A percentile compares a stretch with the other conserved stretches of the same genome.
Evolutionary conservation across 305 asterid genomes (phyloP).

Genomic region (Solanum hybrid): DNA sequence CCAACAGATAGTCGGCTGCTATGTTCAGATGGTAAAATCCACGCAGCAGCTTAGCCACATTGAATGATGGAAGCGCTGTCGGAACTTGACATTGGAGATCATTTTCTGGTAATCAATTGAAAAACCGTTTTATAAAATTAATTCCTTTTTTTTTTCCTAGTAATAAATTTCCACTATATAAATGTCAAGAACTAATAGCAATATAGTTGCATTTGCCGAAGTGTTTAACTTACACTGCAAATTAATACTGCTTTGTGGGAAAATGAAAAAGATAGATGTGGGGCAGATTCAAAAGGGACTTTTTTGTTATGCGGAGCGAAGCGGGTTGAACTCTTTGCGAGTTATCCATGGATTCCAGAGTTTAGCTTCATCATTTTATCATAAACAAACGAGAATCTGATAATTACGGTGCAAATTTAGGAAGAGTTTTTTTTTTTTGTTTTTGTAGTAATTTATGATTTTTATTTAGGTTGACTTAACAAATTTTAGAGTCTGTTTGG

Average conservation of each 20-base stretch:
- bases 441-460: no score
- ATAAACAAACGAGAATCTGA: no score
- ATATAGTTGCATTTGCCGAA: background rate
- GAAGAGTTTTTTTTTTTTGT: no score
- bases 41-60: slow-evolving; percentile 7
- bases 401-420: no score
- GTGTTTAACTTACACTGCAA: background rate
- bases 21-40: slow-evolving; percentile 38
- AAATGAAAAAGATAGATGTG: background rate
- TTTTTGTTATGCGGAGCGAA: no score
- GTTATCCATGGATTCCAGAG: no score
- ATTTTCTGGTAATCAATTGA: slow-evolving; percentile 22
- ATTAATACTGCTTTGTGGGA: background rate
- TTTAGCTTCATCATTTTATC: no score
- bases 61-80: slow-evolving; percentile 5
- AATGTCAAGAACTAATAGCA: background rate
- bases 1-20: slow-evolving; percentile 58
- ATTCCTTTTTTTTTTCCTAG: background rate
- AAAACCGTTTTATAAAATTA: background rate
- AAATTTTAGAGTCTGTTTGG: no score
- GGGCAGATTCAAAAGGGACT: no score
- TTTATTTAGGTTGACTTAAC: no score
- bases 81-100: background rate
- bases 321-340: no score
- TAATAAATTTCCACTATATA: background rate